phyloP scores from a whole-genome alignment of 345 rosid species.

The Murraya koenigii region DNA sequence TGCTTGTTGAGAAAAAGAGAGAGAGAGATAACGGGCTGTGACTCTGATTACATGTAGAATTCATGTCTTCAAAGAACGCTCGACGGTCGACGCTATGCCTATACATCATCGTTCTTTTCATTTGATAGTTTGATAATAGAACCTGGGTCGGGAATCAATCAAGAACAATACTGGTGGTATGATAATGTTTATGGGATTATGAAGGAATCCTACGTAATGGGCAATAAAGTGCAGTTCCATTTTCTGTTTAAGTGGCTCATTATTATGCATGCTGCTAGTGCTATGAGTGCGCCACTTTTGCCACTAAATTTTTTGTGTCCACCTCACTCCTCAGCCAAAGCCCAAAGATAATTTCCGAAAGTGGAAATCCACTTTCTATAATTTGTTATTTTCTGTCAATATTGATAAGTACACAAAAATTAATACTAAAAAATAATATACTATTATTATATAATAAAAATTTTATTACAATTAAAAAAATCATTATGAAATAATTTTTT shows the following conservation, averaged over 20 bases:
- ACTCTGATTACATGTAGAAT: neutral
- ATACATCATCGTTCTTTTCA: neutral
- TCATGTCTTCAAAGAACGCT: neutral
- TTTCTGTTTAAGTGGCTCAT: neutral
- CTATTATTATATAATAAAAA: no score
- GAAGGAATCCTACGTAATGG: constrained; percentile 2
- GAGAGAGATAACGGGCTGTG: neutral
- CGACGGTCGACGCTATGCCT: neutral
- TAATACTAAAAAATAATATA: no score
- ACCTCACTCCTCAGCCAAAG: neutral
- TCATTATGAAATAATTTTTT: no score
- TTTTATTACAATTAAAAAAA: no score
- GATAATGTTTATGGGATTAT: neutral
- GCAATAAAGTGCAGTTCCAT: neutral
- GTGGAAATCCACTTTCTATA: neutral
- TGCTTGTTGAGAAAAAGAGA: neutral
- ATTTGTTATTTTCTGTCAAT: no score
- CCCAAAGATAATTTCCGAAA: neutral
- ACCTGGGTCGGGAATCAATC: neutral
- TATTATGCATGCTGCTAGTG: neutral
- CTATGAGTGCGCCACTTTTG: constrained; percentile 20
- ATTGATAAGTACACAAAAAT: no score
- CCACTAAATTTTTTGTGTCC: constrained; percentile 5
- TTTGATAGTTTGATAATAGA: neutral
- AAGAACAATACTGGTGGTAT: neutral